A percentile compares a stretch with the other conserved stretches of the same genome.
Evolutionary conservation across 2,329 filamentous ascomycete genomes (phyloP).

Genomic region (Scytalidium sp.): DNA sequence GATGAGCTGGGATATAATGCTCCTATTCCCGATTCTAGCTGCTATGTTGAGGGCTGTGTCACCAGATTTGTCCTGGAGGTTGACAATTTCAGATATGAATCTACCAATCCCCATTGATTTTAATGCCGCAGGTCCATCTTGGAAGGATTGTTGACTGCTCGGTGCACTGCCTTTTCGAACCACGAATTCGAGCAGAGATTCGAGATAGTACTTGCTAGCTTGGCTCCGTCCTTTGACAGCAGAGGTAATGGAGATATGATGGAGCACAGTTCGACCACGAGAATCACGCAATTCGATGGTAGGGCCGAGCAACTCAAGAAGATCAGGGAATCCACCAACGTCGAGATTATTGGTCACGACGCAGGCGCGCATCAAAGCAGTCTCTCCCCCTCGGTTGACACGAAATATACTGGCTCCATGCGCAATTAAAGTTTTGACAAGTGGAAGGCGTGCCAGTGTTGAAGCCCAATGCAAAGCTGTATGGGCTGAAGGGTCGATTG

Average conservation of each 20-base stretch:
- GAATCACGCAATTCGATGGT: slow-evolving; percentile 90
- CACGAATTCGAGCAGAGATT: slow-evolving; percentile 90
- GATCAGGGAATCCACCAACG: slow-evolving; percentile 82
- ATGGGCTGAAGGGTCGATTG: slow-evolving; percentile 84
- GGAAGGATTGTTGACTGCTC: slow-evolving; percentile 44
- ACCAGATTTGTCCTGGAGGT: slow-evolving; percentile 87
- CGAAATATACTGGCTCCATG: slow-evolving; percentile 85
- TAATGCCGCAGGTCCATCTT: slow-evolving; percentile 15
- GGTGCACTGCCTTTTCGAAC: slow-evolving; percentile 75
- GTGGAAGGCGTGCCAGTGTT: slow-evolving; percentile 79
- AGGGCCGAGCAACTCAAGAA: slow-evolving; percentile 82
- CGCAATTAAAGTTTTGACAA: slow-evolving; percentile 77
- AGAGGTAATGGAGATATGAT: slow-evolving; percentile 94
- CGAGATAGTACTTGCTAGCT: slow-evolving; percentile 92
- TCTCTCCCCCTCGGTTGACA: slow-evolving; percentile 87
- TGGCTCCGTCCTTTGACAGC: slow-evolving; percentile 90
- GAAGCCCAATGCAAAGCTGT: slow-evolving; percentile 96
- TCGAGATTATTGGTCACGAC: slow-evolving; percentile 94
- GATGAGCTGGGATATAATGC: slow-evolving; percentile 93
- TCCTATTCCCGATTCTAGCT: slow-evolving; percentile 86
- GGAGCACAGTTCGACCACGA: slow-evolving; percentile 85
- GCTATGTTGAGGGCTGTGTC: slow-evolving; percentile 95
- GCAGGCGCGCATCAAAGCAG: slow-evolving; percentile 87
- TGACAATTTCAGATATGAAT: slow-evolving; percentile 97
- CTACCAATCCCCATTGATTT: slow-evolving; percentile 73